Evolutionary conservation across 1,139 yeast species (phyloP).

Genomic region (Yamadazyma jaroonii): DNA sequence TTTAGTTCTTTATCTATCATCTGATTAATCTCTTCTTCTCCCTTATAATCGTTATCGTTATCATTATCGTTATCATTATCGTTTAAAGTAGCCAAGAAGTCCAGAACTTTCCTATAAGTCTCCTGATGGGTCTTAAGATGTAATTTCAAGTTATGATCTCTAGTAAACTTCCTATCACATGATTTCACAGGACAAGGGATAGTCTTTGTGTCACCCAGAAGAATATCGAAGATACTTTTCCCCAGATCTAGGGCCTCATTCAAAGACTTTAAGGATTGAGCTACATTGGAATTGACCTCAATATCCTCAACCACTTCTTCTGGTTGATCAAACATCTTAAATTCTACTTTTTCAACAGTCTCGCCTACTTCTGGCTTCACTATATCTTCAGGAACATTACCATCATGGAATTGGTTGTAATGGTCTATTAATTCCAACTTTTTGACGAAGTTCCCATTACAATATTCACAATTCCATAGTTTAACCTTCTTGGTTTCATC

Average conservation of each 20-base stretch:
- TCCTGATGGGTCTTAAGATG: slow-evolving; percentile 57
- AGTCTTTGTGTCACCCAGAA: slow-evolving; percentile 31
- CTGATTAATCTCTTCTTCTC: slow-evolving; percentile 23
- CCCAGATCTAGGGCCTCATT: slow-evolving; percentile 20
- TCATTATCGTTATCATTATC: slow-evolving; percentile 5
- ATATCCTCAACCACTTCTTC: slow-evolving; percentile 16
- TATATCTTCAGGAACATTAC: slow-evolving; percentile 35
- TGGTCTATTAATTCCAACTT: slow-evolving; percentile 36
- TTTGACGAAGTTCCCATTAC: slow-evolving; percentile 38
- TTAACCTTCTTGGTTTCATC: slow-evolving; percentile 46
- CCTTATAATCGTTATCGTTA: slow-evolving; percentile 21
- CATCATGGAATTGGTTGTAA: slow-evolving; percentile 45
- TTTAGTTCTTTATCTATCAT: slow-evolving; percentile 3
- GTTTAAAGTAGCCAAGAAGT: slow-evolving; percentile 29
- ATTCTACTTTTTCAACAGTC: slow-evolving; percentile 20
- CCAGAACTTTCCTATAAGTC: slow-evolving; percentile 30
- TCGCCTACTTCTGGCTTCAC: slow-evolving; percentile 24
- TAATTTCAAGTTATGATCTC: slow-evolving; percentile 47
- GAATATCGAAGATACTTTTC: slow-evolving; percentile 31
- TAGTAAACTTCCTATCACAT: slow-evolving; percentile 47
- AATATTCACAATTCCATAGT: slow-evolving; percentile 61
- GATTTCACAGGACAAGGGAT: slow-evolving; percentile 44
- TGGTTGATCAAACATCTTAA: not conserved
- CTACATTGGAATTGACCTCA: slow-evolving; percentile 4
- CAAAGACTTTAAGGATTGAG: slow-evolving; percentile 25